phyloP scores from a whole-genome alignment of 805 yeast genomes.

The Candida oleophila region DNA sequence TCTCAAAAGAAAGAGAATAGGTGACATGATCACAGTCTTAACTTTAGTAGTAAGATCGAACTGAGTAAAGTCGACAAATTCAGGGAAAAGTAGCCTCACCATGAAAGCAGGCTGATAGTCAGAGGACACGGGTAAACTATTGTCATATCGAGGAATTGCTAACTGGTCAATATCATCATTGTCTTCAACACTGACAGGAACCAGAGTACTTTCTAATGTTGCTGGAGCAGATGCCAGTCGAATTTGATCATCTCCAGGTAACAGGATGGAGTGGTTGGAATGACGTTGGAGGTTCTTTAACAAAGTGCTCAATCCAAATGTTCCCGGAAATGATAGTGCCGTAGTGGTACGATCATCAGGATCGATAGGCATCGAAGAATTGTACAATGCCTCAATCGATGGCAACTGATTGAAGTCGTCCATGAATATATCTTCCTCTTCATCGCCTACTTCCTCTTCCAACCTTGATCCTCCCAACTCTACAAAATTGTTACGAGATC shows the following conservation, averaged over 20 bases:
- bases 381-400: conserved; percentile 23
- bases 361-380: background rate
- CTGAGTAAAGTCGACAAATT: conserved; percentile 11
- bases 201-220: background rate
- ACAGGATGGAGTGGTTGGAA: conserved; percentile 12
- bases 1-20: conserved; percentile 25
- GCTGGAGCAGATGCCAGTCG: conserved; percentile 14
- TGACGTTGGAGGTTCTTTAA: conserved; percentile 31
- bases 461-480: conserved; percentile 2
- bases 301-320: conserved; percentile 32
- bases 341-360: background rate
- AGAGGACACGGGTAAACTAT: conserved; percentile 14
- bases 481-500: conserved; percentile 22
- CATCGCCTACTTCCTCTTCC: conserved; percentile 5
- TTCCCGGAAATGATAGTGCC: conserved; percentile 15
- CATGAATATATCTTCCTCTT: conserved; percentile 18
- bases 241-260: conserved; percentile 8
- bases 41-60: conserved; percentile 11
- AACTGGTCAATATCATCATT: background rate
- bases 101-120: background rate
- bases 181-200: background rate
- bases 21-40: conserved; percentile 16
- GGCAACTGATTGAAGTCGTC: conserved; percentile 23
- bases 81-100: conserved; percentile 16
- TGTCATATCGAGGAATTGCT: conserved; percentile 14